phyloP scores from a whole-genome alignment of 192 early-diverging fungal species.

The Podila horticola region DNA sequence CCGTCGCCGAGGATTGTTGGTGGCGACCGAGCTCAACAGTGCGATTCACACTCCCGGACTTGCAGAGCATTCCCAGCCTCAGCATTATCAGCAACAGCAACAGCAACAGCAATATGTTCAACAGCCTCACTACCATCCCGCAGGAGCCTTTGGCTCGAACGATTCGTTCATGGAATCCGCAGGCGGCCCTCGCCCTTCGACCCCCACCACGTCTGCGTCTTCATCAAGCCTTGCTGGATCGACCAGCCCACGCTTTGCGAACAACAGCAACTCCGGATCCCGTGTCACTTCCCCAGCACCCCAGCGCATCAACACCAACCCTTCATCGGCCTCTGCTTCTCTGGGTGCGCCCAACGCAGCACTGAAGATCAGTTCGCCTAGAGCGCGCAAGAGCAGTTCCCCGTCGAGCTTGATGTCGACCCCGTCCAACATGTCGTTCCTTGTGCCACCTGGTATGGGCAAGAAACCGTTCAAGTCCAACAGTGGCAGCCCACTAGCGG shows the following conservation, averaged over 20 bases:
- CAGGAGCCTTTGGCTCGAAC: slow-evolving; percentile 50
- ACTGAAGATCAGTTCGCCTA: slow-evolving; percentile 5
- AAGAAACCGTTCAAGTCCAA: slow-evolving; percentile 5
- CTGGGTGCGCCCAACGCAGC: slow-evolving; percentile 6
- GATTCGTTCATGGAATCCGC: slow-evolving; percentile 33
- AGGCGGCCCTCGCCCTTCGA: slow-evolving; percentile 46
- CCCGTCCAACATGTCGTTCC: slow-evolving; percentile 41
- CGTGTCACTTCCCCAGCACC: slow-evolving; percentile 17
- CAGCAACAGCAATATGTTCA: slow-evolving; percentile 8
- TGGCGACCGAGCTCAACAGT: slow-evolving; percentile 57
- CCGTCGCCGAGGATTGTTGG: slow-evolving; percentile 64
- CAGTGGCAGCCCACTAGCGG: slow-evolving; percentile 31
- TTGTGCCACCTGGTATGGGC: slow-evolving; percentile 16
- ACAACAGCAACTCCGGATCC: background rate
- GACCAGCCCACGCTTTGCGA: slow-evolving; percentile 42
- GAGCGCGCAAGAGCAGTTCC: slow-evolving; percentile 34
- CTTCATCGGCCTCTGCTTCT: slow-evolving; percentile 7
- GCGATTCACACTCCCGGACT: slow-evolving; percentile 45
- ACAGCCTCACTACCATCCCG: background rate
- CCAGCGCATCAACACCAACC: background rate
- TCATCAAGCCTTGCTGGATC: slow-evolving; percentile 51
- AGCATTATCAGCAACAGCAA: slow-evolving; percentile 7
- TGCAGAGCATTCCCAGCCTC: slow-evolving; percentile 5
- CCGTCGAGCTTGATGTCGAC: slow-evolving; percentile 39
- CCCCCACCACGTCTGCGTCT: slow-evolving; percentile 51